Evolutionary conservation across 2,329 filamentous ascomycete genomes (phyloP).

Genomic region (Colletotrichum sp.): DNA sequence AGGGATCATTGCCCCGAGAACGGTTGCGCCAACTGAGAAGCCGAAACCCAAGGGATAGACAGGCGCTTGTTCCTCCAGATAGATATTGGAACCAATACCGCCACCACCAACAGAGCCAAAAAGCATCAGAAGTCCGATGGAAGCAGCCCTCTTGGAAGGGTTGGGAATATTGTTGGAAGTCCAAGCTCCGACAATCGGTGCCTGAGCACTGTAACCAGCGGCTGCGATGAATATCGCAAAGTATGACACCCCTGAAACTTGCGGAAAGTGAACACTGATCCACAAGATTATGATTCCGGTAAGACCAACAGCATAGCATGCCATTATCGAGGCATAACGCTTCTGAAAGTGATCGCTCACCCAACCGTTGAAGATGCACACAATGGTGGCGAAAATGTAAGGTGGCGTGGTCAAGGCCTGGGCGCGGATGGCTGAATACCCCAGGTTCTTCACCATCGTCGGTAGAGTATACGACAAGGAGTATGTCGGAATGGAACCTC

Average conservation of each 20-base stretch:
- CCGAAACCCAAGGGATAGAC: background rate
- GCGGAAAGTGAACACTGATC: background rate
- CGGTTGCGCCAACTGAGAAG: background rate
- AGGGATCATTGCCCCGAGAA: background rate
- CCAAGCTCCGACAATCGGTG: background rate
- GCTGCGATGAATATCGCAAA: background rate
- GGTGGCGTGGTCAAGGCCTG: conserved; percentile 32
- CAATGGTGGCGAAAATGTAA: conserved; percentile 45
- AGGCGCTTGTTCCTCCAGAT: background rate
- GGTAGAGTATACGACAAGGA: conserved; percentile 29
- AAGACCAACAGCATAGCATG: conserved; percentile 24
- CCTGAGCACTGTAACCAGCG: background rate
- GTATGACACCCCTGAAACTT: background rate
- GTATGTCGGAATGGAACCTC: conserved; percentile 28
- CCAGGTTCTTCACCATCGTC: conserved; percentile 33
- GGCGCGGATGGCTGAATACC: conserved; percentile 29
- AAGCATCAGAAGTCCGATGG: background rate
- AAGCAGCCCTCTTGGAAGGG: background rate
- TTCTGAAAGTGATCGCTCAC: conserved; percentile 41
- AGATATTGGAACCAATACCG: background rate
- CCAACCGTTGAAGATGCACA: conserved; percentile 35
- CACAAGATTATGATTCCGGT: conserved; percentile 15
- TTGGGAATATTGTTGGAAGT: background rate
- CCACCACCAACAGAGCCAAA: background rate
- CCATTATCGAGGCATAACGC: conserved; percentile 23